These are phyloP conservation scores for Pseudozyma flocculosa DNA, from an alignment of 1,284 basidiomycete species.

Conservation along the genomic window DNA sequence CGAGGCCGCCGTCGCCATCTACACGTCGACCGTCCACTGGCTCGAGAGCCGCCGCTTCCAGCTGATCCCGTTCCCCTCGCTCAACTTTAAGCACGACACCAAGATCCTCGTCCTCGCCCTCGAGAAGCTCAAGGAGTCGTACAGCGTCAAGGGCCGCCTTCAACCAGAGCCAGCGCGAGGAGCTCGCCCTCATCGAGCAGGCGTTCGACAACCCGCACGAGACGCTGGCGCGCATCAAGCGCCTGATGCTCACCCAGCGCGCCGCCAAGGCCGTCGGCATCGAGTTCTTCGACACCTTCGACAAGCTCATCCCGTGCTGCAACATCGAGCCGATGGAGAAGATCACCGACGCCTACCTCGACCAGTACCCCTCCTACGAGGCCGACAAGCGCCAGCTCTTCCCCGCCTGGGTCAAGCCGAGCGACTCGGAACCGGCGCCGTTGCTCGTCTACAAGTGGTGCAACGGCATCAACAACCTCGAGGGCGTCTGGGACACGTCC, in stretches of 20 bases:
- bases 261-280: conserved; percentile 57
- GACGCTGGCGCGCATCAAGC: conserved; percentile 57
- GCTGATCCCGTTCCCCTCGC: conserved; percentile 57
- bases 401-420: conserved; percentile 58
- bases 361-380: conserved; percentile 57
- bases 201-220: conserved; percentile 58
- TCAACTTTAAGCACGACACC: conserved; percentile 58
- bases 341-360: conserved; percentile 58
- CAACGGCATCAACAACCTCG: conserved; percentile 57
- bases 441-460: conserved; percentile 59
- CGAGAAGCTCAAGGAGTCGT: conserved; percentile 56
- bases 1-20: conserved; percentile 56
- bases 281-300: conserved; percentile 58
- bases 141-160: conserved; percentile 57
- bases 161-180: conserved; percentile 57
- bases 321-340: conserved; percentile 58
- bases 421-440: conserved; percentile 56
- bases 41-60: conserved; percentile 56
- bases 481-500: conserved; percentile 55
- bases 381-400: conserved; percentile 57
- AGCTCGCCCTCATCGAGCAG: conserved; percentile 57
- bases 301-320: conserved; percentile 54
- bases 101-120: conserved; percentile 55
- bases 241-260: conserved; percentile 57
- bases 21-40: conserved; percentile 57